A percentile compares a stretch with the other conserved stretches of the same genome.
These are phyloP conservation scores for Camellia sinensis DNA, from an alignment of 148 eudicot genomes.

Conservation along the genomic window DNA sequence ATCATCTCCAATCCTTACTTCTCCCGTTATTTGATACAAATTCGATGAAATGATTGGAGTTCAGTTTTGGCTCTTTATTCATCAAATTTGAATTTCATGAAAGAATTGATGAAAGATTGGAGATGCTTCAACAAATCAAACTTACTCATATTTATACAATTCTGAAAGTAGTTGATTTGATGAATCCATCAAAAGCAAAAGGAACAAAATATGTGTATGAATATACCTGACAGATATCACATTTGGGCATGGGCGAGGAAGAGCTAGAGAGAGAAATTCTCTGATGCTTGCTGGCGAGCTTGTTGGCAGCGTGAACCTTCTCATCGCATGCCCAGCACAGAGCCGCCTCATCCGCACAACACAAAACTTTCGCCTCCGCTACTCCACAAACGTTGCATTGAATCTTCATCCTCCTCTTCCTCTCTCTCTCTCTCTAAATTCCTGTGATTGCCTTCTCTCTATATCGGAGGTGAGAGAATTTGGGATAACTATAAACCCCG, in stretches of 20 bases:
- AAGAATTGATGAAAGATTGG: too few relatives aligned
- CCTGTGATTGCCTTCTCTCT: not conserved
- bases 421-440: not conserved
- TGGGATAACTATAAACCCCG: too few relatives aligned
- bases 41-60: too few relatives aligned
- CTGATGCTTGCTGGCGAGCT: constrained; percentile 89
- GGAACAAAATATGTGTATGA: not conserved
- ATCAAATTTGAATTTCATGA: too few relatives aligned
- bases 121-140: not conserved
- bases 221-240: constrained; percentile 90
- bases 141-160: not conserved
- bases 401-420: constrained; percentile 62
- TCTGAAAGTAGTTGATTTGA: not conserved
- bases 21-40: too few relatives aligned
- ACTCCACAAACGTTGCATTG: constrained; percentile 91
- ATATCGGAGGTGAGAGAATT: not conserved
- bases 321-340: constrained; percentile 65
- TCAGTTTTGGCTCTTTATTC: too few relatives aligned
- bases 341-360: constrained; percentile 92
- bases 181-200: not conserved
- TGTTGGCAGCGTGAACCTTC: constrained; percentile 91
- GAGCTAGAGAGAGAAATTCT: constrained; percentile 64
- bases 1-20: too few relatives aligned
- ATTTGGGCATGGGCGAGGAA: constrained; percentile 62
- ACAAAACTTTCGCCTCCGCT: constrained; percentile 76